Conservation (phyloP, 768 basidiomycete genomes). For the Lanmaoa rubissima region DNA sequence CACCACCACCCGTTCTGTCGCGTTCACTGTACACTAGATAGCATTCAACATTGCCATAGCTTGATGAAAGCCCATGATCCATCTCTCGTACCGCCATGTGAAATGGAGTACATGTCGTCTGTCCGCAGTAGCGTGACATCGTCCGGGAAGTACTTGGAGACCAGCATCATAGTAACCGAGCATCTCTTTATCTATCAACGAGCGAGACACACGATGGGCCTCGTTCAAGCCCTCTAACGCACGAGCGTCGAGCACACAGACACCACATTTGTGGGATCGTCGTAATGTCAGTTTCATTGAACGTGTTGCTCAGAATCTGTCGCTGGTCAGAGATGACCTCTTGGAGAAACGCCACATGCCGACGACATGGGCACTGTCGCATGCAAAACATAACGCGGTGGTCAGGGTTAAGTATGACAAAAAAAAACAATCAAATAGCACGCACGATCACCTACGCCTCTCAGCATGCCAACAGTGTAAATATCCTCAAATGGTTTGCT, state of each 20-base stretch:
- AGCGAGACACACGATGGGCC: neutral
- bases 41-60: neutral
- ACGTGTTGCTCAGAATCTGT: neutral
- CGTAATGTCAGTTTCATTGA: neutral
- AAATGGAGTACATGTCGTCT: neutral
- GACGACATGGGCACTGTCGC: neutral
- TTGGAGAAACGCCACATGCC: neutral
- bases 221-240: neutral
- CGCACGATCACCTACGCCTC: neutral
- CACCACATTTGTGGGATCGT: constrained; percentile 1
- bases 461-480: constrained; percentile 54
- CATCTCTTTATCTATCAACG: neutral
- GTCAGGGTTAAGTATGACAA: neutral
- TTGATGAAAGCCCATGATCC: neutral
- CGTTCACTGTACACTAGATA: neutral
- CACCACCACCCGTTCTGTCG: constrained; percentile 1
- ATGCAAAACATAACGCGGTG: neutral
- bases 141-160: neutral
- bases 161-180: neutral
- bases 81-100: neutral
- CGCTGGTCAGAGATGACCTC: neutral
- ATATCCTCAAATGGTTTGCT: constrained; percentile 49
- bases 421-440: neutral
- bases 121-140: neutral
- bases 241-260: neutral